These are phyloP conservation scores for Globomyces pollinis-pini DNA, from an alignment of 192 early-diverging fungal genomes.

Conservation along the genomic window DNA sequence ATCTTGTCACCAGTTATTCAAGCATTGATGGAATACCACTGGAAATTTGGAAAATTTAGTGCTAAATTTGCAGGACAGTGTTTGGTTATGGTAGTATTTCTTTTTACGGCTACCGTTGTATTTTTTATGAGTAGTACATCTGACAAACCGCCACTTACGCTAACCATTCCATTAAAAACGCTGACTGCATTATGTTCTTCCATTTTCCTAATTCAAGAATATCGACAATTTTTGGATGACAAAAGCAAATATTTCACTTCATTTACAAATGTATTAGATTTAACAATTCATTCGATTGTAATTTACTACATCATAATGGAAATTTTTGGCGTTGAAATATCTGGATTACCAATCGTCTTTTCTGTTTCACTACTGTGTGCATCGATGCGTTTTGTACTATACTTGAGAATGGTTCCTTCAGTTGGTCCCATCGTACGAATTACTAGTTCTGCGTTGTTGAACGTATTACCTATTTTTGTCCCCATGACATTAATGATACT, in stretches of 20 bases:
- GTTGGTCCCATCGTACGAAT: slow-evolving; percentile 34
- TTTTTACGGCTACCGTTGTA: slow-evolving; percentile 14
- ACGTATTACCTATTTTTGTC: slow-evolving; percentile 34
- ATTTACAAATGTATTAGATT: slow-evolving; percentile 27
- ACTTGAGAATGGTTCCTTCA: slow-evolving; percentile 33
- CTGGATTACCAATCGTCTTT: slow-evolving; percentile 29
- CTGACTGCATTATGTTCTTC: slow-evolving; percentile 15
- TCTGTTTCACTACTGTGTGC: too few species aligned
- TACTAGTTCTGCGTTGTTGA: slow-evolving; percentile 25
- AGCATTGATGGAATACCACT: slow-evolving; percentile 40
- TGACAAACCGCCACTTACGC: too few species aligned
- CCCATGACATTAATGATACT: slow-evolving; percentile 27
- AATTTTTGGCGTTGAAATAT: slow-evolving; percentile 15
- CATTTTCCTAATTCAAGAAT: slow-evolving; percentile 31
- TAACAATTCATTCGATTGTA: slow-evolving; percentile 23
- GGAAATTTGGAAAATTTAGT: slow-evolving; percentile 32
- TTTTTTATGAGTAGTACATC: too few species aligned
- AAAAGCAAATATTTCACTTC: slow-evolving; percentile 27
- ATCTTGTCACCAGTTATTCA: slow-evolving; percentile 31
- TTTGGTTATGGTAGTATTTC: slow-evolving; percentile 9
- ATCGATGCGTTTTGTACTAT: slow-evolving; percentile 22
- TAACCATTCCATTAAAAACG: too few species aligned
- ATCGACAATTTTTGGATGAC: slow-evolving; percentile 29
- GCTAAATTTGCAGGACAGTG: slow-evolving; percentile 28
- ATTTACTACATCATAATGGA: slow-evolving; percentile 24